A percentile compares a stretch with the other conserved stretches of the same genome.
These are phyloP conservation scores for Coemansia sp. DNA, from an alignment of 192 early-diverging fungal genomes.

Conservation along the genomic window DNA sequence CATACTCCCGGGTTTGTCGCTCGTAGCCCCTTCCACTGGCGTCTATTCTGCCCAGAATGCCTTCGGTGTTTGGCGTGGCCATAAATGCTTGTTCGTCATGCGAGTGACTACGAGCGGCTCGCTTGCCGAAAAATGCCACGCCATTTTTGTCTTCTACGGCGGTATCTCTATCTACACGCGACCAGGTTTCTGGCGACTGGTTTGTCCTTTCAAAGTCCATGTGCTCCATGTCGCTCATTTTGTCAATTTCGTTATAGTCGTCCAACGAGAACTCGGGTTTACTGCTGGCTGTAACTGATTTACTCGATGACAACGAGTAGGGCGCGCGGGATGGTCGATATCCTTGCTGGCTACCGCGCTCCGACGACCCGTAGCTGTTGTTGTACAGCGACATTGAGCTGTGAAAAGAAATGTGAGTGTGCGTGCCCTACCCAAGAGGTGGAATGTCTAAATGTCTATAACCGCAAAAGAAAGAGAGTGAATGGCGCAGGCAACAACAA, in stretches of 20 bases:
- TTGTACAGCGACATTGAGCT: conserved; percentile 34
- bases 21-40: neutral
- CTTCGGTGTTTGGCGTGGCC: neutral
- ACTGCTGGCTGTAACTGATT: conserved; percentile 7
- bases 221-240: conserved; percentile 51
- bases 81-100: conserved; percentile 12
- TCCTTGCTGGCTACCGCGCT: conserved; percentile 8
- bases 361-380: conserved; percentile 10
- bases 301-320: conserved; percentile 23
- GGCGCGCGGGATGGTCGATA: conserved; percentile 13
- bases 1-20: conserved; percentile 2
- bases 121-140: neutral
- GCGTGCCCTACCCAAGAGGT: neutral
- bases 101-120: conserved; percentile 16
- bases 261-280: conserved; percentile 38
- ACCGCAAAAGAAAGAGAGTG: neutral
- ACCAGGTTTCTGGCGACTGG: conserved; percentile 4
- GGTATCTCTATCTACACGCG: neutral
- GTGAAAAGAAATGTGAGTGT: neutral
- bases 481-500: neutral
- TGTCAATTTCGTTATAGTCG: conserved; percentile 34
- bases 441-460: neutral
- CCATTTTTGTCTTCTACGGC: neutral
- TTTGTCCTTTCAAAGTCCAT: conserved; percentile 25
- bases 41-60: neutral